Evolutionary conservation across 495 filamentous ascomycete genomes (phyloP), one percentile per base, ranked within the genome.

Genomic region (Annulohypoxylon nitens): DNA sequence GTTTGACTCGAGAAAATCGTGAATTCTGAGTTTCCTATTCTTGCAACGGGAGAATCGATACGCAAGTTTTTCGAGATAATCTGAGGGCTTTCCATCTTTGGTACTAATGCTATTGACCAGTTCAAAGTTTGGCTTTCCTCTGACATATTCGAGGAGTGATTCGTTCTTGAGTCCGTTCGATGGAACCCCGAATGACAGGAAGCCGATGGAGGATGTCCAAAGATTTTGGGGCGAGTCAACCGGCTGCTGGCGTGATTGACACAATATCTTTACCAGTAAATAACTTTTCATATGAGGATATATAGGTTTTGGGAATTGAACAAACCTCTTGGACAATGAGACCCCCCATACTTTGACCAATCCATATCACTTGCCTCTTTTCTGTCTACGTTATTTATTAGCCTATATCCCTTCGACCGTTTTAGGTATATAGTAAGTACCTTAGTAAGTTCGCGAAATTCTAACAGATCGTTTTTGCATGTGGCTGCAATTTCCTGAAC

Each of bases 51-150:
- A 39, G 10, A 59, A 59, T 23, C 55, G 36, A 3, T 25, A 4
- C 23, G 55, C 55, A 5, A 59, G 55, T 36, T 43, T 18, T 25
- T 59, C 20, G 11, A 59, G 55, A 10, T 59, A 59, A 3, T 25
- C n/a, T 6, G 55, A 41, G 6, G 55, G 34, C 25, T 33, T 59
- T 18, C 14, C n/a, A 14, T 25, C 18, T 33, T 43, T 34, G 55
- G 20, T 59, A 11, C 55, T 41, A 2, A 59, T 59, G 18, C 55
- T 59, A 18, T 59, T 41, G 16, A 59, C 41, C 55, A 59, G 25
- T 3, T 59, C 55, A 41, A 59, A 59, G 34, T 59, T 59, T 11
- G 34, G 55, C 55, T 59, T 34, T 59, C 55, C 55, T 18, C 11
- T 23, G 0, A 41, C 55, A 3, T 25, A 5, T 5, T 59, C 12